Evolutionary conservation across 2,329 filamentous ascomycete genomes (phyloP).

Genomic region (Polytolypa hystricis): DNA sequence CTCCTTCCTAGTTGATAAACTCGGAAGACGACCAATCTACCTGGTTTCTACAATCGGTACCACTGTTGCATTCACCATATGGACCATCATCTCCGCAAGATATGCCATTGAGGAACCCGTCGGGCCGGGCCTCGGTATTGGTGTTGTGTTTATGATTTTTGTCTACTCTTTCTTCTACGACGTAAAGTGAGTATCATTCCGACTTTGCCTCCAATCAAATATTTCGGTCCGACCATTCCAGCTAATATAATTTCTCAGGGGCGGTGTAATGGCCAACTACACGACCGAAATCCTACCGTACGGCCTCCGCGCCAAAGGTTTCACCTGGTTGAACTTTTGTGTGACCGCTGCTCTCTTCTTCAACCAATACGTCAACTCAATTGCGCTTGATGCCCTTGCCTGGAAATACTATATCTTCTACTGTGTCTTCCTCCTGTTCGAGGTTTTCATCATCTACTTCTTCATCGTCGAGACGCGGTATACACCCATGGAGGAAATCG

Average conservation of each 20-base stretch:
- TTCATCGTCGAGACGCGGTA: slow-evolving; percentile 53
- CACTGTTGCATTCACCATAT: slow-evolving; percentile 25
- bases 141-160: slow-evolving; percentile 38
- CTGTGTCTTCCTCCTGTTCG: slow-evolving; percentile 21
- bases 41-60: slow-evolving; percentile 30
- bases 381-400: slow-evolving; percentile 15
- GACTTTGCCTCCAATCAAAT: no score
- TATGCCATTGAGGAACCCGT: not conserved
- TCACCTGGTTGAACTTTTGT: slow-evolving; percentile 31
- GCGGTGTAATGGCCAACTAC: no score
- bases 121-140: slow-evolving; percentile 3
- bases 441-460: slow-evolving; percentile 24
- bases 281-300: slow-evolving; percentile 25
- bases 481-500: slow-evolving; percentile 59
- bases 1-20: slow-evolving; percentile 44
- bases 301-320: slow-evolving; percentile 27
- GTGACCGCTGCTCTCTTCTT: slow-evolving; percentile 47
- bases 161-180: no score
- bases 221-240: no score
- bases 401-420: slow-evolving; percentile 16
- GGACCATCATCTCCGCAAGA: slow-evolving; percentile 19
- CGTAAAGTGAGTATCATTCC: no score
- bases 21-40: slow-evolving; percentile 48
- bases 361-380: slow-evolving; percentile 16
- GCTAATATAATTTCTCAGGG: no score